Percentiles rank a stretch among this genome's conserved stretches.
These are phyloP conservation scores for Yarrowia alimentaria DNA, from an alignment of 805 yeast species.

Conservation along the genomic window DNA sequence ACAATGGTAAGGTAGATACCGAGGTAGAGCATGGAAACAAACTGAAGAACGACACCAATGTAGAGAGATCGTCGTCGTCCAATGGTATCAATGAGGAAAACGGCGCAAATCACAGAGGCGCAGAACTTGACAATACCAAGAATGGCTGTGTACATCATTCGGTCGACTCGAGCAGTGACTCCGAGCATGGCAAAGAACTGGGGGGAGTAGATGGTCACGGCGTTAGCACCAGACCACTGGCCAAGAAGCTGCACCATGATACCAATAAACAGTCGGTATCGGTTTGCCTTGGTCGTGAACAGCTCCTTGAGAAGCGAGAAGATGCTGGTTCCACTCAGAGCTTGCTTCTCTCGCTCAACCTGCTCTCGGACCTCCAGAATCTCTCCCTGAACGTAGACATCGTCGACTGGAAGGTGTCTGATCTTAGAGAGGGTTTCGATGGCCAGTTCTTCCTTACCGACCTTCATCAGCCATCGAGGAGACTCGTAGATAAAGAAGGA, in stretches of 20 bases:
- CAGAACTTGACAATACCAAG: conserved; percentile 54
- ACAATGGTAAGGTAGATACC: conserved; percentile 46
- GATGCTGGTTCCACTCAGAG: conserved; percentile 34
- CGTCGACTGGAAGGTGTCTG: conserved; percentile 48
- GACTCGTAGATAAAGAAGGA: conserved; percentile 50
- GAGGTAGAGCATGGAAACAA: conserved; percentile 46
- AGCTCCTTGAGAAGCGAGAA: conserved; percentile 43
- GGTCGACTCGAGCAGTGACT: conserved; percentile 42
- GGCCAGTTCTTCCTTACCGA: conserved; percentile 45
- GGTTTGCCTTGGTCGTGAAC: conserved; percentile 41
- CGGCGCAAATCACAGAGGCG: conserved; percentile 51
- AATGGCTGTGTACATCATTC: conserved; percentile 50
- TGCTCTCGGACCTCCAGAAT: conserved; percentile 52
- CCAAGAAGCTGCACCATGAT: conserved; percentile 39
- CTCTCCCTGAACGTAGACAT: conserved; percentile 52
- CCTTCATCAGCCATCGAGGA: conserved; percentile 54
- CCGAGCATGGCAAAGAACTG: conserved; percentile 52
- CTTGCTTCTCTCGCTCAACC: conserved; percentile 42
- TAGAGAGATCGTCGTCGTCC: conserved; percentile 54
- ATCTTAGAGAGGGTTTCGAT: conserved; percentile 44
- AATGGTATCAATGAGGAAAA: conserved; percentile 53
- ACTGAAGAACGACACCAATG: conserved; percentile 48
- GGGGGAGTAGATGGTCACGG: conserved; percentile 57
- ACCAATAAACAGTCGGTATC: conserved; percentile 48
- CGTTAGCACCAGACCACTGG: conserved; percentile 60